These are phyloP conservation scores for Phytomonas sp. DNA, from an alignment of 208 protist genomes.

Conservation along the genomic window DNA sequence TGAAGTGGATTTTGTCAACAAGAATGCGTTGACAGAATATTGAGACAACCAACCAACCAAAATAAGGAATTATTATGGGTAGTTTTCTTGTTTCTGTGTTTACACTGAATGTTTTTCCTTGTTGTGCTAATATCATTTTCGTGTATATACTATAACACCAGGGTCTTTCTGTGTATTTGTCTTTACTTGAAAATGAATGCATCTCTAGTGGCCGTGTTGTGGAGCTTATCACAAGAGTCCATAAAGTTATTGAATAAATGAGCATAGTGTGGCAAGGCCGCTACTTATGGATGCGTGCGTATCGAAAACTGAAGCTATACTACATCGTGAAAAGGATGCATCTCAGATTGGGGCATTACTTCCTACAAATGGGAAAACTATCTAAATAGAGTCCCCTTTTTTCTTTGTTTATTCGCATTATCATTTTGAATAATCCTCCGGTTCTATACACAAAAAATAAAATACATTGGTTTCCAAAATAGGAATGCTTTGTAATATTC, in stretches of 20 bases:
- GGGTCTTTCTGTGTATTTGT: too few relatives aligned
- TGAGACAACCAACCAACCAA: too few relatives aligned
- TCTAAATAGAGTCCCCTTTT: not conserved
- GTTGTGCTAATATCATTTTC: too few relatives aligned
- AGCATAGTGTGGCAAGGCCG: not conserved
- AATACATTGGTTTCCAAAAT: not conserved
- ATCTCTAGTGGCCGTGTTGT: not conserved
- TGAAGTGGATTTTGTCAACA: conserved; percentile 39
- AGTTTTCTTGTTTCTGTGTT: too few relatives aligned
- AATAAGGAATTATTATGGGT: too few relatives aligned
- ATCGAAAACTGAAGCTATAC: too few relatives aligned
- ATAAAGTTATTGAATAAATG: not conserved
- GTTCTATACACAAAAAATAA: not conserved
- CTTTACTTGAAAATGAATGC: not conserved
- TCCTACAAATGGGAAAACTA: too few relatives aligned
- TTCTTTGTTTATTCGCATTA: not conserved
- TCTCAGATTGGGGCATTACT: not conserved
- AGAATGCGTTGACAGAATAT: conserved; percentile 1
- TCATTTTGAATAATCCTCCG: not conserved
- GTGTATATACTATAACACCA: too few relatives aligned
- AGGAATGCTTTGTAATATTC: not conserved
- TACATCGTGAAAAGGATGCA: not conserved
- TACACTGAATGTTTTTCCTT: too few relatives aligned
- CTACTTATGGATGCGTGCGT: not conserved
- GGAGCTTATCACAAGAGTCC: not conserved